These are phyloP conservation scores for Fomitopsis palustris DNA, from an alignment of 1,284 basidiomycete species.

Conservation along the genomic window DNA sequence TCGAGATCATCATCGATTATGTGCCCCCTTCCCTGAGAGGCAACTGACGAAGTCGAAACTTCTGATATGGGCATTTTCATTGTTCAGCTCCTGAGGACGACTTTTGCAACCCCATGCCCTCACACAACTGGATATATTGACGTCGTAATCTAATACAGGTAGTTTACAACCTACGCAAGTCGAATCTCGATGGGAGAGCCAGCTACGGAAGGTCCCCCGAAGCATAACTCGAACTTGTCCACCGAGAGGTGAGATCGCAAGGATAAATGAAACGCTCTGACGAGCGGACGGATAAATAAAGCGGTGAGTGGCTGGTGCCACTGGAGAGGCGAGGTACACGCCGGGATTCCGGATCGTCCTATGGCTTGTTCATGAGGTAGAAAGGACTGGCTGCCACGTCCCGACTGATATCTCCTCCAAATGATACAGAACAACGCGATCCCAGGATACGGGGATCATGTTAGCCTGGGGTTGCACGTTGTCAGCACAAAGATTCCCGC, in stretches of 20 bases:
- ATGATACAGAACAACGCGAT: constrained; percentile 67
- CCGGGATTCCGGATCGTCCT: not conserved
- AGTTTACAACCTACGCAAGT: too few relatives aligned
- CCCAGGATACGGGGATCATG: constrained; percentile 62
- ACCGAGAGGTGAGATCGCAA: not conserved
- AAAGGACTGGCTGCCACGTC: constrained; percentile 60
- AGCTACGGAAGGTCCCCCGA: not conserved
- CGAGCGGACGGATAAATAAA: not conserved
- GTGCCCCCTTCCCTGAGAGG: too few relatives aligned
- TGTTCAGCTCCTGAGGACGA: too few relatives aligned
- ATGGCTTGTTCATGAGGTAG: constrained; percentile 28
- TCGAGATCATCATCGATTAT: too few relatives aligned
- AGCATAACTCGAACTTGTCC: not conserved
- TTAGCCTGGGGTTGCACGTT: constrained; percentile 43
- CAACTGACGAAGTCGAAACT: too few relatives aligned
- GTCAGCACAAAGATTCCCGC: constrained; percentile 10
- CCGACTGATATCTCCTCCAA: constrained; percentile 68
- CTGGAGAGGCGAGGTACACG: not conserved
- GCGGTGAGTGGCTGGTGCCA: not conserved
- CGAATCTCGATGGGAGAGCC: too few relatives aligned
- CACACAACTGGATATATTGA: too few relatives aligned
- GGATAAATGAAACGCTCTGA: not conserved
- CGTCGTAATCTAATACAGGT: not conserved
- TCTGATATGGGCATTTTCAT: too few relatives aligned
- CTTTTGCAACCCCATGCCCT: too few relatives aligned